Conservation (phyloP, 257 asterid genomes). For the Ophiorrhiza pumila region DNA sequence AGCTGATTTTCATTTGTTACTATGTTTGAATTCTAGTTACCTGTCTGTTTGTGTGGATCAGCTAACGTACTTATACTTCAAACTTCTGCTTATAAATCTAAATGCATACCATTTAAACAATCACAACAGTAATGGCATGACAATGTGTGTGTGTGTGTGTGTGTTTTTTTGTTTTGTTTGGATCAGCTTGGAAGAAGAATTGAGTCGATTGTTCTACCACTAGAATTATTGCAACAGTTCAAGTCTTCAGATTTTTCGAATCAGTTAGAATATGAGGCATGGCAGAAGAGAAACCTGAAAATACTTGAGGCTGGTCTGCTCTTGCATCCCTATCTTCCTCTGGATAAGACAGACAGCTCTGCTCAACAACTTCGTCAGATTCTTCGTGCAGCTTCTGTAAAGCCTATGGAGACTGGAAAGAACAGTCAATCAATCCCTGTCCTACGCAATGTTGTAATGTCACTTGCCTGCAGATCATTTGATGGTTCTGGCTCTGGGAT, state of each 20-base stretch:
- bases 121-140: background rate
- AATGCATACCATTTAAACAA: background rate
- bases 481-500: constrained; percentile 65
- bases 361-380: constrained; percentile 57
- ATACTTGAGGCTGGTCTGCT: constrained; percentile 79
- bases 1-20: background rate
- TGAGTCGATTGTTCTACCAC: constrained; percentile 78
- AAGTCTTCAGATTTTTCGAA: constrained; percentile 61
- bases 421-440: constrained; percentile 55
- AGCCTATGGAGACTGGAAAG: constrained; percentile 66
- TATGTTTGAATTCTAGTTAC: background rate
- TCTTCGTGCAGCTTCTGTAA: constrained; percentile 43
- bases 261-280: constrained; percentile 56
- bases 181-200: constrained; percentile 75
- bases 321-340: constrained; percentile 63
- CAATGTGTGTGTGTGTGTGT: no score
- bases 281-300: constrained; percentile 74
- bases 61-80: background rate
- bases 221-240: constrained; percentile 72
- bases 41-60: background rate
- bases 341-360: constrained; percentile 43
- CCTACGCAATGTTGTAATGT: constrained; percentile 48
- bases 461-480: constrained; percentile 73
- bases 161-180: constrained; percentile 22
- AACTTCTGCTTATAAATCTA: background rate